phyloP scores from a whole-genome alignment of 1,284 basidiomycete species.

The Tetrapyrgos nigripes region DNA sequence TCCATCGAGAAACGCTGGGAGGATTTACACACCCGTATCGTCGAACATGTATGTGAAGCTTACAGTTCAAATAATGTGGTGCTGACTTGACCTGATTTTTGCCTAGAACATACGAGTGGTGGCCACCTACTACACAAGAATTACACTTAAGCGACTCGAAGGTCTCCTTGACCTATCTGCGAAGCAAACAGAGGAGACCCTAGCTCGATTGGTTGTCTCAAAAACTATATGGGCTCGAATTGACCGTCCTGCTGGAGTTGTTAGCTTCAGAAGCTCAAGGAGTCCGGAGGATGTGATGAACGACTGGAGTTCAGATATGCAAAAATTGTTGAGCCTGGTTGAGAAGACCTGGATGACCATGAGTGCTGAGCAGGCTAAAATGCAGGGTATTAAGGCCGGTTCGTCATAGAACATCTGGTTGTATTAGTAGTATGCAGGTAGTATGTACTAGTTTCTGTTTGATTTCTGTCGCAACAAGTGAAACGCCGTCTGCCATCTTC shows the following conservation, averaged over 20 bases:
- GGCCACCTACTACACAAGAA: conserved; percentile 93
- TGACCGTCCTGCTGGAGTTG: conserved; percentile 90
- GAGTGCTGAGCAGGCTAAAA: conserved; percentile 85
- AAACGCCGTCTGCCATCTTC: too few relatives aligned
- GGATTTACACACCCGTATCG: conserved; percentile 93
- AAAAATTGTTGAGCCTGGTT: conserved; percentile 81
- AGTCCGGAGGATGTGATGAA: conserved; percentile 93
- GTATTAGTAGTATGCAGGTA: conserved; percentile 19
- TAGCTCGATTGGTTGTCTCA: conserved; percentile 90
- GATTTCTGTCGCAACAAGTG: too few relatives aligned
- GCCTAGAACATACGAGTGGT: conserved; percentile 94
- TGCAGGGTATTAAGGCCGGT: conserved; percentile 52
- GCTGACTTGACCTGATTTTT: conserved; percentile 11
- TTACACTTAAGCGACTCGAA: conserved; percentile 85
- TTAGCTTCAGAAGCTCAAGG: conserved; percentile 83
- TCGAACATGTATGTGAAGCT: conserved; percentile 85
- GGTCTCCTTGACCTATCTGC: conserved; percentile 87
- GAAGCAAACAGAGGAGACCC: conserved; percentile 85
- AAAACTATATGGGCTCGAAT: conserved; percentile 94
- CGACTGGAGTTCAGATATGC: conserved; percentile 96
- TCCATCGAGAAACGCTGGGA: conserved; percentile 87
- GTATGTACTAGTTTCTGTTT: conserved; percentile 7
- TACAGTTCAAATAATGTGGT: background rate
- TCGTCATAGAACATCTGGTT: background rate
- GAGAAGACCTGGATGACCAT: conserved; percentile 93